A percentile compares a stretch with the other conserved stretches of the same genome.
These are phyloP conservation scores for Fusarium buxicola DNA, from an alignment of 2,329 filamentous ascomycete species.

Conservation along the genomic window DNA sequence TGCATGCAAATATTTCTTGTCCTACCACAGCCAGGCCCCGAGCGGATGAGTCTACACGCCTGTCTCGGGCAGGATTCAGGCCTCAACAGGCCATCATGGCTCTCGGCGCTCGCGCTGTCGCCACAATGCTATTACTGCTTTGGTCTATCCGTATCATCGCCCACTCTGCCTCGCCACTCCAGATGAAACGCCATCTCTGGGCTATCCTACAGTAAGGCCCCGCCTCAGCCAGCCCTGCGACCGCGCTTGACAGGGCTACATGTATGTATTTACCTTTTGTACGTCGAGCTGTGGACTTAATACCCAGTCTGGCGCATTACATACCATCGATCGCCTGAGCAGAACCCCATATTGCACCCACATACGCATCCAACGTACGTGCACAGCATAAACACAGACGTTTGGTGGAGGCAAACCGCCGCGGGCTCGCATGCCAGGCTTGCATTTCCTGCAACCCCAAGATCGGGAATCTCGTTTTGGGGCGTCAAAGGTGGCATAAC, in stretches of 20 bases:
- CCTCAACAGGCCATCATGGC: slow-evolving; percentile 10
- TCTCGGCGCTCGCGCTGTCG: slow-evolving; percentile 3
- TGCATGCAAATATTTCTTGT: slow-evolving; percentile 20
- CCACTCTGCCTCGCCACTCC: slow-evolving; percentile 29
- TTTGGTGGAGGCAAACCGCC: slow-evolving; percentile 31
- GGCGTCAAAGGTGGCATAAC: slow-evolving; percentile 6
- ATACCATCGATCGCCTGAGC: slow-evolving; percentile 27
- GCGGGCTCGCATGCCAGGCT: slow-evolving; percentile 34
- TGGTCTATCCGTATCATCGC: slow-evolving; percentile 16
- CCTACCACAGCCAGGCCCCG: slow-evolving; percentile 5
- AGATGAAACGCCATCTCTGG: slow-evolving; percentile 37
- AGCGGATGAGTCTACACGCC: slow-evolving; percentile 15
- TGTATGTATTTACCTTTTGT: slow-evolving; percentile 3
- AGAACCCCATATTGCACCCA: slow-evolving; percentile 41
- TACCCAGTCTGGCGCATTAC: slow-evolving; percentile 21
- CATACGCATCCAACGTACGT: slow-evolving; percentile 23
- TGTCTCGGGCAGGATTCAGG: slow-evolving; percentile 36
- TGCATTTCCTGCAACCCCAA: slow-evolving; percentile 21
- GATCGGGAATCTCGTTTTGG: slow-evolving; percentile 12
- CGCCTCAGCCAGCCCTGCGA: slow-evolving; percentile 31
- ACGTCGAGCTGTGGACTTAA: not conserved
- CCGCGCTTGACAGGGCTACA: slow-evolving; percentile 21
- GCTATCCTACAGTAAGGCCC: slow-evolving; percentile 11
- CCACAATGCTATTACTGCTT: not conserved
- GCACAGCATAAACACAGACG: slow-evolving; percentile 35